Percentiles rank a stretch among this genome's conserved stretches.
Evolutionary conservation across 23 red algal genomes (phyloP).

Genomic region (Cyanidioschyzon merolae): DNA sequence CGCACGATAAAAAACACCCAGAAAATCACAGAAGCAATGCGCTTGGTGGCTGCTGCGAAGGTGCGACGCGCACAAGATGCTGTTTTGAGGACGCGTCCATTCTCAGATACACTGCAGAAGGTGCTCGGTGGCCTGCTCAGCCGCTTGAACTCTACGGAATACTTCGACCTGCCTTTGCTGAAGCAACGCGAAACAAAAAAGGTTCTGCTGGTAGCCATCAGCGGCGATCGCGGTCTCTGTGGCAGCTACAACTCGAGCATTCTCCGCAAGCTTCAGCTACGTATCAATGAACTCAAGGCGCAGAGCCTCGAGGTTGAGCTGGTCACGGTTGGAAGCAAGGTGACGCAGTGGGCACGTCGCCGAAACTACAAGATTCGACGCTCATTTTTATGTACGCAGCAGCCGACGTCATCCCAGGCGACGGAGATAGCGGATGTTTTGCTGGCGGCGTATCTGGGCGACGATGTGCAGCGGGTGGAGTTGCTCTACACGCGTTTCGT

Average conservation of each 20-base stretch:
- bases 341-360: conserved; percentile 46
- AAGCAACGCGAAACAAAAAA: conserved; percentile 49
- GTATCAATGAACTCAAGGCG: conserved; percentile 43
- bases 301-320: conserved; percentile 59
- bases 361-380: conserved; percentile 36
- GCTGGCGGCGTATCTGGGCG: conserved; percentile 65
- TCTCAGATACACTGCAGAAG: conserved; percentile 94
- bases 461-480: conserved; percentile 78
- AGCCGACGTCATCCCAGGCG: conserved; percentile 68
- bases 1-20: conserved; percentile 90
- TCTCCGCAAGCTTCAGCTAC: conserved; percentile 60
- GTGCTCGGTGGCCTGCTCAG: conserved; percentile 88
- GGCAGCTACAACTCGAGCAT: conserved; percentile 88
- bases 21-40: conserved; percentile 99
- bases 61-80: conserved; percentile 98
- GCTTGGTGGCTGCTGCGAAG: conserved; percentile 92
- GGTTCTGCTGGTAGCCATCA: conserved; percentile 63
- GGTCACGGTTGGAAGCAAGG: conserved; percentile 78
- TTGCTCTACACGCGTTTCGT: conserved; percentile 84
- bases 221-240: conserved; percentile 91
- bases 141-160: conserved; percentile 55
- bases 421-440: conserved; percentile 44
- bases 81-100: conserved; percentile 82
- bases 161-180: conserved; percentile 75
- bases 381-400: conserved; percentile 47